phyloP scores from a whole-genome alignment of 768 basidiomycete species.

The Lyophyllum decastes region DNA sequence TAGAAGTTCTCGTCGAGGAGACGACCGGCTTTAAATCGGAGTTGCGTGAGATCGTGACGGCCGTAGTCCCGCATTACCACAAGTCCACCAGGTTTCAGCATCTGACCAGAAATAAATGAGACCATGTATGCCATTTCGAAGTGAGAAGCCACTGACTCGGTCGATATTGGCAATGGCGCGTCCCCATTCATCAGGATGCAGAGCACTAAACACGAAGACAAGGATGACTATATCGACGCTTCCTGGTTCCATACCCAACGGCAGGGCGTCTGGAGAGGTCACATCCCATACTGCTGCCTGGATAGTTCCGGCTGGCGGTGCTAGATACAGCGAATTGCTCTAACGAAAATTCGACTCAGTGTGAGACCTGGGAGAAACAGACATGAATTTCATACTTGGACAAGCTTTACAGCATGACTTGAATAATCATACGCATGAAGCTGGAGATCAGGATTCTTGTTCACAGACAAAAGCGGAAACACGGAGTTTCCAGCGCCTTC shows the following conservation, averaged over 20 bases:
- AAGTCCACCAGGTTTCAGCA: slow-evolving; percentile 87
- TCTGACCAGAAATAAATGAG: slow-evolving; percentile 40
- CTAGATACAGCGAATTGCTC: slow-evolving; percentile 70
- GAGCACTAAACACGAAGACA: slow-evolving; percentile 90
- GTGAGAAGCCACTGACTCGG: slow-evolving; percentile 44
- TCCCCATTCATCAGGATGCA: slow-evolving; percentile 92
- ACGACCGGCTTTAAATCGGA: slow-evolving; percentile 87
- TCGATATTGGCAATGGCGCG: slow-evolving; percentile 81
- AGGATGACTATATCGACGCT: slow-evolving; percentile 90
- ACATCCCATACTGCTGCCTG: slow-evolving; percentile 91
- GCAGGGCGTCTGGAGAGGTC: slow-evolving; percentile 60
- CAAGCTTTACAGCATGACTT: slow-evolving; percentile 82
- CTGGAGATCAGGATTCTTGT: slow-evolving; percentile 74
- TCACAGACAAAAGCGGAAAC: slow-evolving; percentile 83
- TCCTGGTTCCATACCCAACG: slow-evolving; percentile 59
- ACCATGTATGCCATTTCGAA: not conserved
- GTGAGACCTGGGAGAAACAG: not conserved
- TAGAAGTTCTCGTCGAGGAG: slow-evolving; percentile 95
- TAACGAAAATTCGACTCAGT: slow-evolving; percentile 27
- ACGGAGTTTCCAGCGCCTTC: slow-evolving; percentile 93
- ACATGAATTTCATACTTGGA: slow-evolving; percentile 58
- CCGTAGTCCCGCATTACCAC: slow-evolving; percentile 94
- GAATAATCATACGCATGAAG: slow-evolving; percentile 93
- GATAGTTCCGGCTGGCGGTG: slow-evolving; percentile 70
- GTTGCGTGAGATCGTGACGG: slow-evolving; percentile 90